Base-by-base conservation (phyloP, 1,284 basidiomycete species). In the Ganoderma sinense region DNA sequence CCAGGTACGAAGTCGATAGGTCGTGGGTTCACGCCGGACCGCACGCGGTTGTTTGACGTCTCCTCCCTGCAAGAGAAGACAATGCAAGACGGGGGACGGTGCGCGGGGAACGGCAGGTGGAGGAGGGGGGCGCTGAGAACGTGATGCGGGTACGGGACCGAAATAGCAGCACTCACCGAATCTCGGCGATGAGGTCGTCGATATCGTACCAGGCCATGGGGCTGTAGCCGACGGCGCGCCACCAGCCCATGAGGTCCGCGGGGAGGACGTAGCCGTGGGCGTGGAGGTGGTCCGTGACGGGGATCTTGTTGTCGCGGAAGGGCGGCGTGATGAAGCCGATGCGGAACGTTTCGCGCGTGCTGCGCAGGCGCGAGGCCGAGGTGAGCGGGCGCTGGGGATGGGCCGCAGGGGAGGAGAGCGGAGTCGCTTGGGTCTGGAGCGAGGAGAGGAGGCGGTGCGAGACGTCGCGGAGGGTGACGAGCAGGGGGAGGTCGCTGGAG, bases 111-210 rank as follows among this genome's bases (percentile, higher is more conserved):
- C 36, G 36, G 36, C 36, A 36, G 1, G 10, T 59, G 43, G 53
- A 56, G 26, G 4, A n/a, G 61, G 41, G 58, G 58, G 26, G 63
- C 45, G 59, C 41, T 62, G 36, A 48, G 58, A 65, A 23, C 23
- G 20, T 58, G 36, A 41, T 23, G 23, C n/a, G 23, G n/a, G 23
- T 14, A 11, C 1, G 45, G 51, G 26, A 66, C 45, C 65, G 36
- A 68, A 41, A 66, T 62, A 65, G 64, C 51, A 45, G 68, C 41
- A 80, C 87, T 62, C 74, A 93, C 92, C 92, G 84, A 76, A 93
- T 94, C 78, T 93, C 92, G 45, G 92, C 92, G 77, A 94, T 91
- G 67, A 94, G 83, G 78, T 93, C 91, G 71, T 93, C 91, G 64
- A 93, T 87, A 62, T 86, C 81, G 77, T 93, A 93, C 91, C 92